These are phyloP conservation scores for Fomitopsis palustris DNA, from an alignment of 1,284 basidiomycete genomes.

Conservation along the genomic window DNA sequence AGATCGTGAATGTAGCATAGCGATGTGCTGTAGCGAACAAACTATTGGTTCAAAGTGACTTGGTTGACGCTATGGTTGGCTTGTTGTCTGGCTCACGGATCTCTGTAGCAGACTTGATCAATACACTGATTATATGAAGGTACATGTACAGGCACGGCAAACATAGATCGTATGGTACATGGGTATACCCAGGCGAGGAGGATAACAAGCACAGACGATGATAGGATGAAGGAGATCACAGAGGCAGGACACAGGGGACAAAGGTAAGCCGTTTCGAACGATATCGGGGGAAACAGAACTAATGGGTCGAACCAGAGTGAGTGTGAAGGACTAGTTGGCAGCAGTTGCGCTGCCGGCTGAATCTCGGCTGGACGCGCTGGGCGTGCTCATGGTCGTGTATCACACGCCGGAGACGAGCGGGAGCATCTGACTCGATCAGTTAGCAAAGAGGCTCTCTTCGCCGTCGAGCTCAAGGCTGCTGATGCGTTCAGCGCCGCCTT, in stretches of 20 bases:
- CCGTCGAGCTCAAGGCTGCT: slow-evolving; percentile 1
- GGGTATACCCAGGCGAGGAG: not conserved
- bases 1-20: not conserved
- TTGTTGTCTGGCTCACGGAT: no score
- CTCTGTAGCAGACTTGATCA: no score
- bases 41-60: not conserved
- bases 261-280: not conserved
- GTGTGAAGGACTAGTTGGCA: not conserved
- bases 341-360: not conserved
- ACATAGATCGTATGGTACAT: not conserved
- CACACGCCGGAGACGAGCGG: no score
- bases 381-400: no score
- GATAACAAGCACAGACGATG: not conserved
- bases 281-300: no score
- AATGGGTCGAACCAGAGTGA: not conserved
- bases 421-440: not conserved
- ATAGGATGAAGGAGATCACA: not conserved
- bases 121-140: not conserved
- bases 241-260: not conserved
- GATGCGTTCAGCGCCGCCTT: not conserved
- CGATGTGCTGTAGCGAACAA: not conserved
- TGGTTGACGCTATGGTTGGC: no score
- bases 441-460: not conserved
- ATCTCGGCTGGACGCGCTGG: no score
- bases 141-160: not conserved